Conservation (phyloP, 1,139 yeast species). For the Candida dubliniensis region DNA sequence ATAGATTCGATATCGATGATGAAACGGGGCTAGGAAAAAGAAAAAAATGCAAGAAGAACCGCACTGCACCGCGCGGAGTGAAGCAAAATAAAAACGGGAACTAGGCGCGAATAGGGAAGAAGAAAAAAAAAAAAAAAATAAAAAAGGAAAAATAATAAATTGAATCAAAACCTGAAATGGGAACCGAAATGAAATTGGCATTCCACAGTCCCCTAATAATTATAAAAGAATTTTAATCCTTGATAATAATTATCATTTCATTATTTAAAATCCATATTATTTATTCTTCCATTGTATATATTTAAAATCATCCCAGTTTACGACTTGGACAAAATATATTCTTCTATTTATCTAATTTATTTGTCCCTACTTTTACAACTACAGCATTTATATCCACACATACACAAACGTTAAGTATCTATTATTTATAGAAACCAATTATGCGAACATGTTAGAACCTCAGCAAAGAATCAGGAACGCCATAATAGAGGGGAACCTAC, state of each 20-base stretch:
- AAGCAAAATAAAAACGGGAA: too few species aligned
- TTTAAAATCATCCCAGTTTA: too few species aligned
- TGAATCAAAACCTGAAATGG: neutral
- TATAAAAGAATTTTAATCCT: too few species aligned
- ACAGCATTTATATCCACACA: neutral
- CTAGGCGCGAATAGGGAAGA: neutral
- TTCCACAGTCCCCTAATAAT: neutral
- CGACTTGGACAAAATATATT: neutral
- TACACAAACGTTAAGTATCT: neutral
- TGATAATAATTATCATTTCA: neutral
- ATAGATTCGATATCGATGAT: too few species aligned
- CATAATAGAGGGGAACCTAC: constrained; percentile 65
- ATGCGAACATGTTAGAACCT: constrained; percentile 55
- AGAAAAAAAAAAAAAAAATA: neutral
- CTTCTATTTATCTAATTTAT: too few species aligned
- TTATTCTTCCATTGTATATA: too few species aligned
- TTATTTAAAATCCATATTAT: neutral
- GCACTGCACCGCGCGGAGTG: too few species aligned
- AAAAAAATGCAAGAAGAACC: too few species aligned
- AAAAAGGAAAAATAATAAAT: too few species aligned
- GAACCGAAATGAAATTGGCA: neutral
- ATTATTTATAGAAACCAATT: neutral
- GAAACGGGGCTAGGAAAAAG: too few species aligned
- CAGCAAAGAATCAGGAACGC: constrained; percentile 72
- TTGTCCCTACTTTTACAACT: neutral